Percentiles rank a stretch among this genome's conserved stretches.
These are phyloP conservation scores for Beauveria caledonica DNA, from an alignment of 2,329 filamentous ascomycete genomes.

Conservation along the genomic window DNA sequence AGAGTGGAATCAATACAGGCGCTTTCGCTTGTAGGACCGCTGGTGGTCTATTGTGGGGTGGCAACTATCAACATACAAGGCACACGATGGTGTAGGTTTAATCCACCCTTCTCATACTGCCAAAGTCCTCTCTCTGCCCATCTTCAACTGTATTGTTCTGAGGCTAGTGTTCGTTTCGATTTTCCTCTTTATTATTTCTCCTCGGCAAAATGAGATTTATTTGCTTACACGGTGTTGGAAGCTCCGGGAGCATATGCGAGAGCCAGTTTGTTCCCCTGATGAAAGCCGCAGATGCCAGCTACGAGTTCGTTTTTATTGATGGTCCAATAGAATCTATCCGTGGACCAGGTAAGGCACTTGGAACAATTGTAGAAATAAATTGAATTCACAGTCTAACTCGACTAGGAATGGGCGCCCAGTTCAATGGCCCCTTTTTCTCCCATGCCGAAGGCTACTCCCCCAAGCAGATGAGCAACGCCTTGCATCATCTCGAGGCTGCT, in stretches of 20 bases:
- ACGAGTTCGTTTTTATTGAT: slow-evolving; percentile 4
- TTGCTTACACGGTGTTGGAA: slow-evolving; percentile 7
- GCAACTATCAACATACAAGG: neutral
- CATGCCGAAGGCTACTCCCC: slow-evolving; percentile 3
- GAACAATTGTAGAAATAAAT: neutral
- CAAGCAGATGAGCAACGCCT: neutral
- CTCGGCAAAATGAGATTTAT: neutral
- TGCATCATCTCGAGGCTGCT: neutral
- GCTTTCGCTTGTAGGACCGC: neutral
- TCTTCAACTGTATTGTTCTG: neutral
- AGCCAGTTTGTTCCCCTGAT: neutral
- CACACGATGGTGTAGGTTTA: neutral
- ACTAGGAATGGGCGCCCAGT: neutral
- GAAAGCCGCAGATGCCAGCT: slow-evolving; percentile 3
- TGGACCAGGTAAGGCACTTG: neutral
- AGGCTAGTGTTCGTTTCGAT: neutral
- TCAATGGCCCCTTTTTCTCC: slow-evolving; percentile 4
- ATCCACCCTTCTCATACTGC: neutral
- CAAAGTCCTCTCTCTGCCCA: neutral
- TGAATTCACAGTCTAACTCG: neutral
- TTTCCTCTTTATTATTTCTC: neutral
- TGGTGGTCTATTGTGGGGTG: neutral
- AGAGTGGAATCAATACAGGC: neutral
- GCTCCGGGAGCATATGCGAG: slow-evolving; percentile 1
- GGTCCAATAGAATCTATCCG: neutral